A percentile compares a stretch with the other conserved stretches of the same genome.
These are phyloP conservation scores for Ilex aquifolium DNA, from an alignment of 257 asterid species.

Conservation along the genomic window DNA sequence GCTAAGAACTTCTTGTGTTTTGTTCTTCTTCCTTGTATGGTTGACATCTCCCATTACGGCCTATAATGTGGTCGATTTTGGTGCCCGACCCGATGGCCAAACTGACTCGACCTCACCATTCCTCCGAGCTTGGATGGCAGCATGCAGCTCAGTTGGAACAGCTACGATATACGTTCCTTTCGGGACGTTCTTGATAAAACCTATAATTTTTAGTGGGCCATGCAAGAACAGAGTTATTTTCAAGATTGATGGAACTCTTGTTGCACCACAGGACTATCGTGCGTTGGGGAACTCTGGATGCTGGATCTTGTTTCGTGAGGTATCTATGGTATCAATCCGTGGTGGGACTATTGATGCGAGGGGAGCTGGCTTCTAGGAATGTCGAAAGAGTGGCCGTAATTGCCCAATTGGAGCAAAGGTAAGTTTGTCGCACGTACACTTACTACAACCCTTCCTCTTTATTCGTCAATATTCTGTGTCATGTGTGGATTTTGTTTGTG, in stretches of 20 bases:
- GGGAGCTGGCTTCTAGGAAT: too few relatives aligned
- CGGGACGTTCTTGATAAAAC: constrained; percentile 41
- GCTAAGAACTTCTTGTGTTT: not conserved
- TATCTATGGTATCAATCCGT: too few relatives aligned
- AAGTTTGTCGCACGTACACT: too few relatives aligned
- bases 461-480: too few relatives aligned
- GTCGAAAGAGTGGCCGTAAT: too few relatives aligned
- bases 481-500: too few relatives aligned
- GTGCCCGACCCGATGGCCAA: constrained; percentile 66
- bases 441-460: too few relatives aligned
- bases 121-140: constrained; percentile 60
- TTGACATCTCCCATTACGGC: constrained; percentile 23
- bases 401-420: constrained; percentile 81
- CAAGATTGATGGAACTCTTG: constrained; percentile 43
- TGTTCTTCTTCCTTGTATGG: constrained; percentile 8
- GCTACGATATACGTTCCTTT: constrained; percentile 51
- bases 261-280: constrained; percentile 49
- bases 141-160: constrained; percentile 50
- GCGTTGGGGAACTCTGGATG: constrained; percentile 38
- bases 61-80: constrained; percentile 50
- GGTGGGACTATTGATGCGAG: too few relatives aligned
- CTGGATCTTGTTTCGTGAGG: too few relatives aligned
- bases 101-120: constrained; percentile 63
- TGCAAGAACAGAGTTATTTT: constrained; percentile 47
- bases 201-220: constrained; percentile 52